phyloP scores from a whole-genome alignment of 495 filamentous ascomycete genomes.

The Penicillium parvum region DNA sequence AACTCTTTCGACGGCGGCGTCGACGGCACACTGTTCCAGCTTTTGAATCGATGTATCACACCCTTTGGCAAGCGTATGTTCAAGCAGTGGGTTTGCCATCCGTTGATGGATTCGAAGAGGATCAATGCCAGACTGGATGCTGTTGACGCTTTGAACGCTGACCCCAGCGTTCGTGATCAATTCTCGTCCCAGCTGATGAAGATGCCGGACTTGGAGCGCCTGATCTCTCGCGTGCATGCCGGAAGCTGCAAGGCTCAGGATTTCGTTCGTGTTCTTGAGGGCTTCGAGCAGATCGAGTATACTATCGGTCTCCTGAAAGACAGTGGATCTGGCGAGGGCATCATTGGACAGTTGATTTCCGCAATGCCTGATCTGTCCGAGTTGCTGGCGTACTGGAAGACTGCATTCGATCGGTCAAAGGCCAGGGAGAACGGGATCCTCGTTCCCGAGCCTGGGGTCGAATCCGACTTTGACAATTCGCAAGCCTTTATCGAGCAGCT shows the following conservation, averaged over 20 bases:
- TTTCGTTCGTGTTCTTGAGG: slow-evolving; percentile 91
- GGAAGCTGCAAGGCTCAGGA: slow-evolving; percentile 82
- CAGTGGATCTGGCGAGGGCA: slow-evolving; percentile 66
- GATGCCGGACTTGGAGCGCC: slow-evolving; percentile 89
- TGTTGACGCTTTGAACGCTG: slow-evolving; percentile 86
- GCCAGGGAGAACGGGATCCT: slow-evolving; percentile 73
- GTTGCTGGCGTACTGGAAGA: slow-evolving; percentile 80
- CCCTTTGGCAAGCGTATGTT: slow-evolving; percentile 97
- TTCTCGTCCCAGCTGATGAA: slow-evolving; percentile 82
- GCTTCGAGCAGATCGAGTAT: slow-evolving; percentile 95
- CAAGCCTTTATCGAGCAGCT: slow-evolving; percentile 71
- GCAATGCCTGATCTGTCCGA: slow-evolving; percentile 79
- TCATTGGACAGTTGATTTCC: slow-evolving; percentile 77
- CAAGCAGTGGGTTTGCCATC: slow-evolving; percentile 97
- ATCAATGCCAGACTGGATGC: slow-evolving; percentile 97
- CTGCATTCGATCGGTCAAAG: slow-evolving; percentile 81
- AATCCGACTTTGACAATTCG: slow-evolving; percentile 87
- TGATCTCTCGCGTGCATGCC: slow-evolving; percentile 94
- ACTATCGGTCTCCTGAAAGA: slow-evolving; percentile 73
- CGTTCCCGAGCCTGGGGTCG: slow-evolving; percentile 83
- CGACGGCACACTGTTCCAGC: slow-evolving; percentile 82
- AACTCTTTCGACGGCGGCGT: slow-evolving; percentile 85
- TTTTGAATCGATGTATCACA: slow-evolving; percentile 92
- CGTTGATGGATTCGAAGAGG: slow-evolving; percentile 74
- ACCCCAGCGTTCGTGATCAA: slow-evolving; percentile 68